Conservation (phyloP, 768 basidiomycete genomes). For the Glaciozyma martinii region DNA sequence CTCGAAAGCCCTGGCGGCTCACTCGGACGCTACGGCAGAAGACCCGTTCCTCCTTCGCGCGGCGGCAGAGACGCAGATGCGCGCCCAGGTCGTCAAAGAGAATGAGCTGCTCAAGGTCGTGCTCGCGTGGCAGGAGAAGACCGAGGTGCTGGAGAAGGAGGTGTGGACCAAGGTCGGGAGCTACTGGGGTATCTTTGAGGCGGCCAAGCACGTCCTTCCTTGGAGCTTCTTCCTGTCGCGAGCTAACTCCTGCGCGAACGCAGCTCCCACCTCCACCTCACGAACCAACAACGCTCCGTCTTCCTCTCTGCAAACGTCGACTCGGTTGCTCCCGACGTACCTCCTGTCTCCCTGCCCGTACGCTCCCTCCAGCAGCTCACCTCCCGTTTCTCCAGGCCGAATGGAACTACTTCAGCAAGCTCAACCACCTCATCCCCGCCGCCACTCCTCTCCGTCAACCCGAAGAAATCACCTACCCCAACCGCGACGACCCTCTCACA, state of each 20-base stretch:
- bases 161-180: constrained; percentile 9
- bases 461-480: constrained; percentile 3
- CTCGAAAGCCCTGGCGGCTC: not conserved
- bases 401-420: constrained; percentile 25
- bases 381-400: constrained; percentile 10
- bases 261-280: constrained; percentile 22
- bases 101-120: constrained; percentile 18
- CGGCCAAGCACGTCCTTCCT: not conserved
- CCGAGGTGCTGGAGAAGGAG: constrained; percentile 10
- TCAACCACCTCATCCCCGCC: constrained; percentile 17
- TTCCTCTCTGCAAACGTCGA: constrained; percentile 30
- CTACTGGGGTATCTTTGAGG: constrained; percentile 21
- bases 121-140: constrained; percentile 12
- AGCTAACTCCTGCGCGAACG: not conserved
- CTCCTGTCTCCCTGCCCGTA: not conserved
- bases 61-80: constrained; percentile 16
- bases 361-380: not conserved
- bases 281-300: constrained; percentile 25
- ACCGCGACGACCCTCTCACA: constrained; percentile 15
- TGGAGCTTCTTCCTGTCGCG: not conserved
- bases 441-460: not conserved
- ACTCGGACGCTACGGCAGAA: not conserved
- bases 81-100: constrained; percentile 16
- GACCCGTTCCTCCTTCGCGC: constrained; percentile 27
- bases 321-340: constrained; percentile 9